These are phyloP conservation scores for Avicennia marina DNA, from an alignment of 257 asterid species.

Conservation along the genomic window DNA sequence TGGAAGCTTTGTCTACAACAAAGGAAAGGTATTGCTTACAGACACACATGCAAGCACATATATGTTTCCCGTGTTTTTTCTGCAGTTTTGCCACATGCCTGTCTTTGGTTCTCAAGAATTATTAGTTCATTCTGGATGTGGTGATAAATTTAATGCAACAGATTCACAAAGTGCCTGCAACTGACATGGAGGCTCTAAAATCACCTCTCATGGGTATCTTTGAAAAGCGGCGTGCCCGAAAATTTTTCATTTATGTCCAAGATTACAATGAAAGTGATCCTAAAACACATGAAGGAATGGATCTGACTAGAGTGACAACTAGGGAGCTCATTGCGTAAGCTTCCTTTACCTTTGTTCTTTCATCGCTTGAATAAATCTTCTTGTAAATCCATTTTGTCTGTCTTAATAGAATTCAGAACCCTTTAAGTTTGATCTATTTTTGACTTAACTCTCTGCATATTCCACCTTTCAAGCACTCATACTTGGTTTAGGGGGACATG, in stretches of 20 bases:
- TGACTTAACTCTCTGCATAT: too few relatives aligned
- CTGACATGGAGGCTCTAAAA: slow-evolving; percentile 94
- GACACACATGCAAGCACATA: too few relatives aligned
- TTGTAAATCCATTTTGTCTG: neutral
- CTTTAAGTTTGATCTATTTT: neutral
- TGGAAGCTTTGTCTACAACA: slow-evolving; percentile 89
- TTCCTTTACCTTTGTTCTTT: slow-evolving; percentile 14
- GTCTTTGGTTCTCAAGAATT: neutral
- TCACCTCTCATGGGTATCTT: slow-evolving; percentile 98
- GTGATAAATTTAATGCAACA: slow-evolving; percentile 27
- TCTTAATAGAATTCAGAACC: neutral
- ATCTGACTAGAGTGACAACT: slow-evolving; percentile 78
- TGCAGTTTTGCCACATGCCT: neutral
- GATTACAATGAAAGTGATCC: slow-evolving; percentile 79
- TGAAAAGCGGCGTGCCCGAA: slow-evolving; percentile 96
- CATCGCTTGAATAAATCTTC: neutral
- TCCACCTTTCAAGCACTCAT: neutral
- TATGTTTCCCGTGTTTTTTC: neutral
- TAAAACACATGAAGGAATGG: slow-evolving; percentile 91
- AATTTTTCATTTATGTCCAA: slow-evolving; percentile 92
- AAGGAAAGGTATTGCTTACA: slow-evolving; percentile 73
- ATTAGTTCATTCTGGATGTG: neutral
- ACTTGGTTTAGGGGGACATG: too few relatives aligned
- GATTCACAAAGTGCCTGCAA: slow-evolving; percentile 95
- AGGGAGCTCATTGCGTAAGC: slow-evolving; percentile 83